Conservation (phyloP, 306 rosid species). For the Betula pendula region DNA sequence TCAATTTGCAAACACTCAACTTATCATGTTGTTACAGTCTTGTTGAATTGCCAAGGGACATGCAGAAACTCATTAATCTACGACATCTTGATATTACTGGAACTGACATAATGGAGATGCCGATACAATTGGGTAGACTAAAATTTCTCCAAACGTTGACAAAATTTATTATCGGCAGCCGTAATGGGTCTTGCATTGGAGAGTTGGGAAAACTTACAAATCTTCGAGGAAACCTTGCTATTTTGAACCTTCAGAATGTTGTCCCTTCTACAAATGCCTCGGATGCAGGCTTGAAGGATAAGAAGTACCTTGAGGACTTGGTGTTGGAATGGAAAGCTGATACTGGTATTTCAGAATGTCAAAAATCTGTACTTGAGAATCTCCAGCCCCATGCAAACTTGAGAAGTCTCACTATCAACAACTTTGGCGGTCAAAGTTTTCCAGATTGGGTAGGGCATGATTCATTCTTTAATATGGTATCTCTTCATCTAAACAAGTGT, state of each 20-base stretch:
- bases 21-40: constrained; percentile 17
- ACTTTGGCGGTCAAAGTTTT: constrained; percentile 10
- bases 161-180: constrained; percentile 16
- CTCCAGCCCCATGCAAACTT: constrained; percentile 24
- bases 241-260: constrained; percentile 21
- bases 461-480: constrained; percentile 19
- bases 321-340: constrained; percentile 17
- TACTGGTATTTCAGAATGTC: neutral
- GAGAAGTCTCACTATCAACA: neutral
- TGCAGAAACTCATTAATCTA: constrained; percentile 28
- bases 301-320: neutral
- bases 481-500: neutral
- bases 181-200: constrained; percentile 6
- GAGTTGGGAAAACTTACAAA: constrained; percentile 12
- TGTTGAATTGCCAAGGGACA: constrained; percentile 6
- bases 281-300: constrained; percentile 5
- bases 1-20: constrained; percentile 38
- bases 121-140: constrained; percentile 9
- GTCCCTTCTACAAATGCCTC: neutral
- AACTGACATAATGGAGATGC: constrained; percentile 12
- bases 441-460: constrained; percentile 31
- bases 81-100: constrained; percentile 24
- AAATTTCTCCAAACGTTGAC: constrained; percentile 28
- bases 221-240: constrained; percentile 9
- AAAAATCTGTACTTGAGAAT: constrained; percentile 28